These are phyloP conservation scores for Fraxinus albicans DNA, from an alignment of 305 asterid species.

Conservation along the genomic window DNA sequence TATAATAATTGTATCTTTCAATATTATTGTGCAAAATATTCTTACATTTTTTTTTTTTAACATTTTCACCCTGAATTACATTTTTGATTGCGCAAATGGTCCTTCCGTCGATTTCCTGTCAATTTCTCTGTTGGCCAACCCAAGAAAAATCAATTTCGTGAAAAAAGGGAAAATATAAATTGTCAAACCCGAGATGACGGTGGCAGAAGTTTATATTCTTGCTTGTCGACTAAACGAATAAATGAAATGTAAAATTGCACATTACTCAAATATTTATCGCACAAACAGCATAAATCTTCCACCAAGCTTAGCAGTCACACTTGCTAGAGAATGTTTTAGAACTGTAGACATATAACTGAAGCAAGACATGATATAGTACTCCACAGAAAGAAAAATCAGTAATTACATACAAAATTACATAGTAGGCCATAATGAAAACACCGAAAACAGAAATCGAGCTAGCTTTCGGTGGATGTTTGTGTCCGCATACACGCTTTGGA, in stretches of 20 bases:
- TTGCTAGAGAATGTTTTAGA: not conserved
- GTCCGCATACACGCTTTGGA: not conserved
- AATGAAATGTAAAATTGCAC: not conserved
- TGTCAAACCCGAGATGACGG: no score
- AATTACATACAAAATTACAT: conserved; percentile 15
- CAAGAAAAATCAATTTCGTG: no score
- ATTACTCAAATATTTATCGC: not conserved
- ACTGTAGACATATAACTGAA: not conserved
- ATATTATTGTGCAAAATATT: no score
- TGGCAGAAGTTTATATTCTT: no score
- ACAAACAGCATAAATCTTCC: not conserved
- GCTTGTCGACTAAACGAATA: not conserved
- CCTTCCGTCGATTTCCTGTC: no score
- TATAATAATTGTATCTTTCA: no score
- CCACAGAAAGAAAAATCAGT: not conserved
- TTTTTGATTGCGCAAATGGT: no score
- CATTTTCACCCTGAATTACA: no score
- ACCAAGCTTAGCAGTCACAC: not conserved
- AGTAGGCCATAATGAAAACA: conserved; percentile 3
- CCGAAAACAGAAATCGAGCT: conserved; percentile 10
- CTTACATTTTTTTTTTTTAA: no score
- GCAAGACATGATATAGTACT: not conserved
- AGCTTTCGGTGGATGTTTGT: not conserved
- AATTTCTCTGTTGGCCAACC: no score
- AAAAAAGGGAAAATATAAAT: no score